Base-by-base conservation (phyloP, 441 rosid genomes). In the Jatropha podagrica region DNA sequence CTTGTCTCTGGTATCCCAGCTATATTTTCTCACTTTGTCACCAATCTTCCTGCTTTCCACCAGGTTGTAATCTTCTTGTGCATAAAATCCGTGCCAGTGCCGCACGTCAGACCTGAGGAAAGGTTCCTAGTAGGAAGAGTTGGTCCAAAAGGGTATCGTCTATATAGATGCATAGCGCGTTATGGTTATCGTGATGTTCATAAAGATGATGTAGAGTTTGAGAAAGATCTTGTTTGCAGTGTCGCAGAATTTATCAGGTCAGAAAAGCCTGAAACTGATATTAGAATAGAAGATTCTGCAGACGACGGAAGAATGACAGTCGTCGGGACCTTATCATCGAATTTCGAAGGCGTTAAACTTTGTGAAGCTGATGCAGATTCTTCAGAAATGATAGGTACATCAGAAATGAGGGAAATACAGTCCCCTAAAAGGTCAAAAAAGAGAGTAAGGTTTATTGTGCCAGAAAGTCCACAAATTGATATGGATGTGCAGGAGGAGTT, bases 41-140 rank as follows among this genome's bases (percentile, higher is more conserved):
- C 98, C 52, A 94, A 94, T 82, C 96, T 94, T 32, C 97, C 97
- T 0, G 98, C 98, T 27, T 92, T 92, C 79, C 98, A 94, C 80
- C 98, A 92, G 77, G 91, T 94, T 37, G 86, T 94, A 5, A 93
- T 94, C 77, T 94, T 94, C 73, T 94, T 94, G 62, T 94, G 98
- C 71, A 72, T 92, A 75, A 94, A 94, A 80, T 92, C 94, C 1
- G 96, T 94, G 74, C 90, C 97, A 0, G 96, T 94, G 27, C 98
- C 98, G 4, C 96, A 88, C 13, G 98, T 94, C 12, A 86, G 90
- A 74, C 90, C 98, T 4, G 83, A 85, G 66, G 98, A 94, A 79
- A 85, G 97, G 85, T 94, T 92, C 86, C 79, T 94, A 1, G 96
- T 94, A 0, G 98, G 98, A 69, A 82, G 97, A 80, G 90, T 92